Evolutionary conservation across 1,139 yeast species (phyloP).

Genomic region (Kodamaea plutei): DNA sequence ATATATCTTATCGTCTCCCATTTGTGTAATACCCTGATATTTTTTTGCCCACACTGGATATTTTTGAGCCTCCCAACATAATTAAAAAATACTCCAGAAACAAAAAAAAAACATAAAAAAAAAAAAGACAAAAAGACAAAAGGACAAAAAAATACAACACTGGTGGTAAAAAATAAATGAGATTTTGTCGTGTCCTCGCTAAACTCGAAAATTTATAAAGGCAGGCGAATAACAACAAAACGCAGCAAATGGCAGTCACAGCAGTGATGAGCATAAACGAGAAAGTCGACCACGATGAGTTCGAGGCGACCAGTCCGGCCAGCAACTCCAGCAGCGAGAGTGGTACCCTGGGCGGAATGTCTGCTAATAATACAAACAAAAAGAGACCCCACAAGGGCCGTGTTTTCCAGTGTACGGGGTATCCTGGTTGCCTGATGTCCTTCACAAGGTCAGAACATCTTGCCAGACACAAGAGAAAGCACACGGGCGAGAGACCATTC

Average conservation of each 20-base stretch:
- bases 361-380: constrained; percentile 1
- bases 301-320: neutral
- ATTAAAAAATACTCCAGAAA: neutral
- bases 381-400: constrained; percentile 53
- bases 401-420: constrained; percentile 82
- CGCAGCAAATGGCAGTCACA: constrained; percentile 5
- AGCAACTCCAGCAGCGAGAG: neutral
- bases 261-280: constrained; percentile 5
- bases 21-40: constrained; percentile 1
- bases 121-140: neutral
- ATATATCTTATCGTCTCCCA: neutral
- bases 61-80: constrained; percentile 1
- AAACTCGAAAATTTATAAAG: constrained; percentile 1
- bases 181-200: constrained; percentile 1
- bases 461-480: constrained; percentile 89
- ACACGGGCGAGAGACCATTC: constrained; percentile 93
- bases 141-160: neutral
- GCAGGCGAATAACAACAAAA: constrained; percentile 2
- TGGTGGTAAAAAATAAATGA: neutral
- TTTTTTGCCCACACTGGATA: no score
- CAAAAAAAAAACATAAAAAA: no score
- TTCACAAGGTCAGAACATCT: constrained; percentile 87
- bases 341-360: no score
- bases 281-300: neutral
- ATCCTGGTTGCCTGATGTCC: constrained; percentile 82